phyloP scores from a whole-genome alignment of 805 yeast species.

The Cyberlindnera suaveolens region DNA sequence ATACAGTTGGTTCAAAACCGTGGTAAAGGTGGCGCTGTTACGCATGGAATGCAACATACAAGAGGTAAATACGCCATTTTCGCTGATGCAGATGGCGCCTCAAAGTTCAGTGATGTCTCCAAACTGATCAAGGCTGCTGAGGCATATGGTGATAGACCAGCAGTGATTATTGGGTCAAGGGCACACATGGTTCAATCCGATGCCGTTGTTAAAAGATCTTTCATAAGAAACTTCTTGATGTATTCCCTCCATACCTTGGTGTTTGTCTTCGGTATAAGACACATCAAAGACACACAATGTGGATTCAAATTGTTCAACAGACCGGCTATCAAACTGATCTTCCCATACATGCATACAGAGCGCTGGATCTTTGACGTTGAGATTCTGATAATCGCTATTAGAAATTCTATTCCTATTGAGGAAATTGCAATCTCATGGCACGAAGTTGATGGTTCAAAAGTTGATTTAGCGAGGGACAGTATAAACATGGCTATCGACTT shows the following conservation, averaged over 20 bases:
- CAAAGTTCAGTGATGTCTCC: conserved; percentile 63
- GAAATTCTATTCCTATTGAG: conserved; percentile 56
- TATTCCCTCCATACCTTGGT: conserved; percentile 84
- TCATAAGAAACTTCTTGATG: conserved; percentile 87
- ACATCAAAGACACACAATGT: conserved; percentile 91
- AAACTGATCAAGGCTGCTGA: conserved; percentile 42
- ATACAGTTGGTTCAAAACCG: conserved; percentile 68
- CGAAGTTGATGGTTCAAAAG: conserved; percentile 92
- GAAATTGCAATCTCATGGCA: conserved; percentile 95
- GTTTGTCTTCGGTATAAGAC: conserved; percentile 80
- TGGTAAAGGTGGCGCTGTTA: conserved; percentile 96
- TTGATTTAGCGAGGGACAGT: conserved; percentile 86
- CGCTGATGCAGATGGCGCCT: conserved; percentile 98
- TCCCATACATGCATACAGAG: conserved; percentile 92
- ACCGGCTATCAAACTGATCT: conserved; percentile 55
- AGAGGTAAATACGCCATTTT: conserved; percentile 73
- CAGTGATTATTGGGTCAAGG: conserved; percentile 83
- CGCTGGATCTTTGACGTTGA: conserved; percentile 99
- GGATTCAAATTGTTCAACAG: conserved; percentile 91
- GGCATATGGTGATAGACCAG: conserved; percentile 29
- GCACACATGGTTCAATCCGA: conserved; percentile 96
- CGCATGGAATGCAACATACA: conserved; percentile 78
- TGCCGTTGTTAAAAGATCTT: conserved; percentile 92
- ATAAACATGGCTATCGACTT: conserved; percentile 91
- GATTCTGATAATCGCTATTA: conserved; percentile 70